Conservation (phyloP, 116 monocot genomes). For the Trichopus zeylanicus region DNA sequence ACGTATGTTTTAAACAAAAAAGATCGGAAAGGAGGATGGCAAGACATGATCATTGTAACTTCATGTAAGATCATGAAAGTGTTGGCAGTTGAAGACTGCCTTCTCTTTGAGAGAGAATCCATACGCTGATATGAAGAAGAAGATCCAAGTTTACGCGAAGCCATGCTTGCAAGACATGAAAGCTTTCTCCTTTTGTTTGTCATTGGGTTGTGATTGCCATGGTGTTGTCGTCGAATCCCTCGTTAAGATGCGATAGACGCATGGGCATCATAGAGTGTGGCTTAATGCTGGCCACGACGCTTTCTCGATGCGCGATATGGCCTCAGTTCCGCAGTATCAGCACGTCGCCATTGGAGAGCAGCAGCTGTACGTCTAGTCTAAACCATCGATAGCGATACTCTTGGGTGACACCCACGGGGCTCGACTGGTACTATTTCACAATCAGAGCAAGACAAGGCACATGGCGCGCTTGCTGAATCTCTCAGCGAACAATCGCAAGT, state of each 20-base stretch:
- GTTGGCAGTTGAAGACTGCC: too few relatives aligned
- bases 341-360: too few relatives aligned
- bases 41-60: too few relatives aligned
- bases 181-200: not conserved
- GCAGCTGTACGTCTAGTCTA: not conserved
- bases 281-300: not conserved
- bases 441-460: constrained; percentile 1
- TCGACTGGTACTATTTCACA: constrained; percentile 1
- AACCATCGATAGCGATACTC: not conserved
- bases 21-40: too few relatives aligned
- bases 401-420: not conserved
- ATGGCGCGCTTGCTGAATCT: not conserved
- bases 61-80: too few relatives aligned
- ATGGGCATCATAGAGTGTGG: not conserved
- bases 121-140: too few relatives aligned
- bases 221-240: not conserved
- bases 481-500: not conserved
- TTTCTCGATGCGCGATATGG: not conserved
- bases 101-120: too few relatives aligned
- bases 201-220: not conserved
- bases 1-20: too few relatives aligned
- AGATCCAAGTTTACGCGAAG: not conserved
- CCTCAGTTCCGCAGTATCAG: not conserved
- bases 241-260: not conserved
- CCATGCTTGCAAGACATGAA: too few relatives aligned